A percentile compares a stretch with the other conserved stretches of the same genome.
Evolutionary conservation across 2,329 filamentous ascomycete genomes (phyloP).

Genomic region (Pestalotiopsis sp.): DNA sequence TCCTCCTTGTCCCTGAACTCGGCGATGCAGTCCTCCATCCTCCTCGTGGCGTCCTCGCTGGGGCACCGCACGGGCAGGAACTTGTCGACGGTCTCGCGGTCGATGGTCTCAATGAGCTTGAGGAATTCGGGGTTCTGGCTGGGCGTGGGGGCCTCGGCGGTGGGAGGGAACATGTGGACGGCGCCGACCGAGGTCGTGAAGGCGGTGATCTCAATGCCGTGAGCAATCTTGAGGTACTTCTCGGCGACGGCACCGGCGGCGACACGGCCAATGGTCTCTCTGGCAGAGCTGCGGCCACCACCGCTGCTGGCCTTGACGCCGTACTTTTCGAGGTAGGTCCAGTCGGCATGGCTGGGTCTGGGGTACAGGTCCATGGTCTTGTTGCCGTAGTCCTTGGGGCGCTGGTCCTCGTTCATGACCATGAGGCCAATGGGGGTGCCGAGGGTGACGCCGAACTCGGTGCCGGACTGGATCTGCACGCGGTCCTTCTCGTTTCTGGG

Average conservation of each 20-base stretch:
- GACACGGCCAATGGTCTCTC: constrained; percentile 92
- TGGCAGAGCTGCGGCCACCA: constrained; percentile 86
- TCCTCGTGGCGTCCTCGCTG: constrained; percentile 60
- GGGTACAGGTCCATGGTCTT: constrained; percentile 92
- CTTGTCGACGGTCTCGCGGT: constrained; percentile 76
- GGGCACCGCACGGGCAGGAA: constrained; percentile 90
- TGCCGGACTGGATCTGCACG: constrained; percentile 91
- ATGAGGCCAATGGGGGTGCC: constrained; percentile 89
- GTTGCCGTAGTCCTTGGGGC: constrained; percentile 88
- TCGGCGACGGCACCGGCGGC: constrained; percentile 92
- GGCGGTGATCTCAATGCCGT: constrained; percentile 88
- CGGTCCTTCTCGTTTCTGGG: constrained; percentile 90
- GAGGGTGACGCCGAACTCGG: constrained; percentile 85
- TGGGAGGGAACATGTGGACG: constrained; percentile 76
- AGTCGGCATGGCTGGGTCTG: constrained; percentile 91
- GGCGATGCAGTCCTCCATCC: constrained; percentile 81
- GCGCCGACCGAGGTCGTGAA: constrained; percentile 86
- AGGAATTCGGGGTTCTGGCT: constrained; percentile 81
- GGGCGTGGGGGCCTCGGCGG: constrained; percentile 66
- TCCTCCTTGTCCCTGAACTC: constrained; percentile 78
- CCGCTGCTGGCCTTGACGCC: constrained; percentile 90
- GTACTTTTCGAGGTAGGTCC: constrained; percentile 97
- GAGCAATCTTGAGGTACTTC: constrained; percentile 81
- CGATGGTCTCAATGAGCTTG: constrained; percentile 70
- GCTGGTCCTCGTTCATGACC: constrained; percentile 90